These are phyloP conservation scores for Parasitella parasitica DNA, from an alignment of 371 early-diverging fungal species.

Conservation along the genomic window DNA sequence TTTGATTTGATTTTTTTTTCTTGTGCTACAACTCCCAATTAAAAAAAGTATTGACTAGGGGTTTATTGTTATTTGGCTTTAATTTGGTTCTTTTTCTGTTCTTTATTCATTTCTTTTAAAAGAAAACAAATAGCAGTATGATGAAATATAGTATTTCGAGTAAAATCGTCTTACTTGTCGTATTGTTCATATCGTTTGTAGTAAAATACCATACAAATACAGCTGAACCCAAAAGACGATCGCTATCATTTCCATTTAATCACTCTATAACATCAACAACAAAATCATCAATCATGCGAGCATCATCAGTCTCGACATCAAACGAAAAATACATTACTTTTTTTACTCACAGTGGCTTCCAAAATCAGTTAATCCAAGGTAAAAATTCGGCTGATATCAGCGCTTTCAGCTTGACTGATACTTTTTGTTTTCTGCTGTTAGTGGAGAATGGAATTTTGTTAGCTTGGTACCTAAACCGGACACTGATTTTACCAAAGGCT, in stretches of 20 bases:
- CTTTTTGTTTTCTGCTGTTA: constrained; percentile 1
- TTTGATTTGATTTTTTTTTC: background rate
- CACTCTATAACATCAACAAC: constrained; percentile 4
- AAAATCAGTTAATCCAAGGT: constrained; percentile 60
- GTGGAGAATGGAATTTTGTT: constrained; percentile 62
- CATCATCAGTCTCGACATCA: background rate
- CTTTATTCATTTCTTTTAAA: background rate
- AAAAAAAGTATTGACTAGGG: background rate
- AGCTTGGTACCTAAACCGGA: constrained; percentile 53
- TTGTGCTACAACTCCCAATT: background rate
- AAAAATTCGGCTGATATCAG: background rate
- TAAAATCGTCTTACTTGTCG: constrained; percentile 10
- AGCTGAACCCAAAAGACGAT: background rate
- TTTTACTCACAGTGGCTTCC: constrained; percentile 60
- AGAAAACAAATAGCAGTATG: too few species aligned
- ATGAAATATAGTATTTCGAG: background rate
- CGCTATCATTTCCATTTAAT: constrained; percentile 2
- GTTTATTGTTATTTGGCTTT: background rate
- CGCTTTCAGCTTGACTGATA: background rate
- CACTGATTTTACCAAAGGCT: constrained; percentile 47
- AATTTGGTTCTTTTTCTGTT: background rate
- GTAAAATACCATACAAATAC: background rate
- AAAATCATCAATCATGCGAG: background rate
- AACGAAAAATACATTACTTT: constrained; percentile 56
- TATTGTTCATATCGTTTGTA: constrained; percentile 1